A percentile compares a stretch with the other conserved stretches of the same genome.
These are phyloP conservation scores for Phialophora chinensis DNA, from an alignment of 2,329 filamentous ascomycete species.

Conservation along the genomic window DNA sequence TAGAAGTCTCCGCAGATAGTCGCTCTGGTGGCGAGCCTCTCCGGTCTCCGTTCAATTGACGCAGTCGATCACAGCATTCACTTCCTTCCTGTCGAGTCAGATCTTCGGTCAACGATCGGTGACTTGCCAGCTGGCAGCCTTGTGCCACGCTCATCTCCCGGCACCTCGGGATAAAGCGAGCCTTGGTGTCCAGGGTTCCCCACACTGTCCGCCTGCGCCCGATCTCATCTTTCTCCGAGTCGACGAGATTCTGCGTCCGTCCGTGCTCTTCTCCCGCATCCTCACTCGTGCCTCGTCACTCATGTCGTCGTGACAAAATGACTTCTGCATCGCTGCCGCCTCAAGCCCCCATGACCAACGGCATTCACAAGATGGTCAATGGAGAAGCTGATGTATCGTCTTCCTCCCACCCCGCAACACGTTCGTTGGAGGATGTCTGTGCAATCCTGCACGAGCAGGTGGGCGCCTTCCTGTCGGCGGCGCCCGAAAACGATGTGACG, in stretches of 20 bases:
- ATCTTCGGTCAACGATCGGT: not conserved
- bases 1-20: not conserved
- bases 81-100: not conserved
- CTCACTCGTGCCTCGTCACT: constrained; percentile 8
- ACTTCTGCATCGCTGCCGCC: constrained; percentile 39
- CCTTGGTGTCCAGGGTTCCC: not conserved
- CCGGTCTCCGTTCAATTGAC: too few species aligned
- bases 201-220: constrained; percentile 1
- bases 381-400: constrained; percentile 39
- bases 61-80: not conserved
- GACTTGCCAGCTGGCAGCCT: not conserved
- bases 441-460: constrained; percentile 66
- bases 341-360: constrained; percentile 40
- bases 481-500: constrained; percentile 62
- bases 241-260: constrained; percentile 6
- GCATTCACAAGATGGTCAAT: constrained; percentile 29
- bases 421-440: constrained; percentile 64
- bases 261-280: not conserved
- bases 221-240: constrained; percentile 13
- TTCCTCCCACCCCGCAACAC: constrained; percentile 14
- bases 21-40: not conserved
- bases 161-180: constrained; percentile 4
- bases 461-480: constrained; percentile 67
- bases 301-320: constrained; percentile 30
- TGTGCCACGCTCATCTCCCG: not conserved